These are phyloP conservation scores for Geosmithia flava DNA, from an alignment of 2,329 filamentous ascomycete species.

Conservation along the genomic window DNA sequence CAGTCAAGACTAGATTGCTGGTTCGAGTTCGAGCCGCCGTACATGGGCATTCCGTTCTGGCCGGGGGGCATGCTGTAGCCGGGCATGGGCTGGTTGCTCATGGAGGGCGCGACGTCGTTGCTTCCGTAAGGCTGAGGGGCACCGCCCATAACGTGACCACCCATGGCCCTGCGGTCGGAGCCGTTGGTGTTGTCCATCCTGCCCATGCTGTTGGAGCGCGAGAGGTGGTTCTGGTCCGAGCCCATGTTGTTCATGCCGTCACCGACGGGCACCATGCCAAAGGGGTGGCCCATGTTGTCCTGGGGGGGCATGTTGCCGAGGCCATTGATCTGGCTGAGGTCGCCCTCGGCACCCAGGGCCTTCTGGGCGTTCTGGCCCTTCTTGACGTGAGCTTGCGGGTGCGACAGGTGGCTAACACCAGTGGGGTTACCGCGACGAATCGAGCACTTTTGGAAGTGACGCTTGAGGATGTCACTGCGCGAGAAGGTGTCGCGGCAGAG, in stretches of 20 bases:
- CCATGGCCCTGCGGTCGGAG: slow-evolving; percentile 45
- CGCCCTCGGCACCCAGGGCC: slow-evolving; percentile 38
- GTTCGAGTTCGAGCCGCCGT: slow-evolving; percentile 45
- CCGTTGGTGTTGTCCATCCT: slow-evolving; percentile 41
- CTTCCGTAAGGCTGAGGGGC: slow-evolving; percentile 41
- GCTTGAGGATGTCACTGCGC: slow-evolving; percentile 94
- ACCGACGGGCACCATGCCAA: slow-evolving; percentile 41
- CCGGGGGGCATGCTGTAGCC: slow-evolving; percentile 51
- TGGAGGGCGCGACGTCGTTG: slow-evolving; percentile 41
- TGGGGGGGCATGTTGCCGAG: slow-evolving; percentile 42
- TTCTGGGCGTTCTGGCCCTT: slow-evolving; percentile 51
- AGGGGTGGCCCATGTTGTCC: slow-evolving; percentile 45
- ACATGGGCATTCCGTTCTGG: slow-evolving; percentile 54
- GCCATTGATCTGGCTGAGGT: slow-evolving; percentile 47
- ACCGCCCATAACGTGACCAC: slow-evolving; percentile 34
- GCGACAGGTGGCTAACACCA: slow-evolving; percentile 85
- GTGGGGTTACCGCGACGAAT: slow-evolving; percentile 92
- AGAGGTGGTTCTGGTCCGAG: slow-evolving; percentile 49
- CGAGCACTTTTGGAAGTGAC: slow-evolving; percentile 98
- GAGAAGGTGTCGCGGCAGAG: slow-evolving; percentile 97
- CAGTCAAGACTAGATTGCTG: slow-evolving; percentile 58
- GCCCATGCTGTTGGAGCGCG: slow-evolving; percentile 42
- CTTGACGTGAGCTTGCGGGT: slow-evolving; percentile 81
- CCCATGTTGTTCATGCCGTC: slow-evolving; percentile 48
- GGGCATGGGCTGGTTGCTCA: slow-evolving; percentile 53